phyloP scores from a whole-genome alignment of 2,329 filamentous ascomycete species.

The Drechslerella dactyloides region DNA sequence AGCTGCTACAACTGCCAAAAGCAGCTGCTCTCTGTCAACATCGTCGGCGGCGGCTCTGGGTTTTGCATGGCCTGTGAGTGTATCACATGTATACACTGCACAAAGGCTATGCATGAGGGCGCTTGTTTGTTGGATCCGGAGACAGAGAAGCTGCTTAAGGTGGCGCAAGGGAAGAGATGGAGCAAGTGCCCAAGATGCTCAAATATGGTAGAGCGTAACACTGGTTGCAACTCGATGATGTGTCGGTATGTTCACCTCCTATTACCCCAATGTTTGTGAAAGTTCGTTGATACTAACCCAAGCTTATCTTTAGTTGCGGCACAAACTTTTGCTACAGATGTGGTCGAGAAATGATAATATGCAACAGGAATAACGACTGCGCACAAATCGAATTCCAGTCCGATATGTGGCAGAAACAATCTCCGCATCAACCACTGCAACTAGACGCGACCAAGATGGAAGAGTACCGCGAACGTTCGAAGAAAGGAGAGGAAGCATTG shows the following conservation, averaged over 20 bases:
- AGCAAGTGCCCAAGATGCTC: slow-evolving; percentile 46
- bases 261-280: background rate
- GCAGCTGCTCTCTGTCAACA: slow-evolving; percentile 14
- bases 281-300: background rate
- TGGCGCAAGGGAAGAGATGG: slow-evolving; percentile 49
- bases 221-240: slow-evolving; percentile 44
- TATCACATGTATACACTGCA: slow-evolving; percentile 45
- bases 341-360: slow-evolving; percentile 24
- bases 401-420: slow-evolving; percentile 36
- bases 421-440: slow-evolving; percentile 26
- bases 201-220: slow-evolving; percentile 49
- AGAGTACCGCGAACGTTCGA: slow-evolving; percentile 18
- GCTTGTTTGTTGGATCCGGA: slow-evolving; percentile 43
- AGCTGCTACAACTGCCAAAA: slow-evolving; percentile 24
- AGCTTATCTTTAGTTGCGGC: slow-evolving; percentile 24
- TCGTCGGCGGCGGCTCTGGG: slow-evolving; percentile 26
- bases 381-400: slow-evolving; percentile 41
- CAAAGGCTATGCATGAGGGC: slow-evolving; percentile 45
- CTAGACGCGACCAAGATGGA: slow-evolving; percentile 9
- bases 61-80: slow-evolving; percentile 33
- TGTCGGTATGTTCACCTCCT: slow-evolving; percentile 25
- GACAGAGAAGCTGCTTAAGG: slow-evolving; percentile 37
- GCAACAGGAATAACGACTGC: slow-evolving; percentile 14
- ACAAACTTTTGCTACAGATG: slow-evolving; percentile 46
- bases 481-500: slow-evolving; percentile 4